Conservation (phyloP, 2,329 filamentous ascomycete genomes). For the Penicillium crustosum region DNA sequence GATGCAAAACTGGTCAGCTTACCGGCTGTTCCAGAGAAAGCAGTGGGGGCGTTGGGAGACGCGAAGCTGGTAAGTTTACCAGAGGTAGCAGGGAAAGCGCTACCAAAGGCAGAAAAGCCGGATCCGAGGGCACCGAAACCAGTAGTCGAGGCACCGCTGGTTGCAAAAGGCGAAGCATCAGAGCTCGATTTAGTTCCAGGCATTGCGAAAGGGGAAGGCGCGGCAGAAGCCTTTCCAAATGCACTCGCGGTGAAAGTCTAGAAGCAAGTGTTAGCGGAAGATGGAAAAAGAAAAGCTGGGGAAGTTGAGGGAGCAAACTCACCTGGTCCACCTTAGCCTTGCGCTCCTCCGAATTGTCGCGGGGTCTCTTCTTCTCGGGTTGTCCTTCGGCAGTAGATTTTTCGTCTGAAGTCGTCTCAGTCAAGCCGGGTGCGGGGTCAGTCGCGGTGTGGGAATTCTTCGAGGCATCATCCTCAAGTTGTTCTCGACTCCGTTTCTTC, state of each 20-base stretch:
- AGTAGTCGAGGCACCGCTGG: conserved; percentile 42
- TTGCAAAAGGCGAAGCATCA: conserved; percentile 43
- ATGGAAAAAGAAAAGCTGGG: not conserved
- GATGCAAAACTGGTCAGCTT: conserved; percentile 70
- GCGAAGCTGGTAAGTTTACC: conserved; percentile 67
- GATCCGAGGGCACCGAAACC: conserved; percentile 39
- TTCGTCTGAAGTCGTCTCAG: conserved; percentile 2
- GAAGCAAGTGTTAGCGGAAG: not conserved
- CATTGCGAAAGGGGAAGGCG: conserved; percentile 2
- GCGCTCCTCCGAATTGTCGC: conserved; percentile 39
- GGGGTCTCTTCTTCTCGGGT: conserved; percentile 40
- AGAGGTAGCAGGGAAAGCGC: conserved; percentile 29
- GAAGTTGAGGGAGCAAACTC: not conserved
- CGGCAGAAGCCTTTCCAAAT: conserved; percentile 42
- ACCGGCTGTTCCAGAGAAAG: conserved; percentile 39
- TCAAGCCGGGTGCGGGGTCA: not conserved
- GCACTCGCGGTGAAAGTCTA: conserved; percentile 38
- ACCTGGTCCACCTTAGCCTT: conserved; percentile 31
- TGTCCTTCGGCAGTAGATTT: conserved; percentile 25
- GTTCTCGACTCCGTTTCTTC: conserved; percentile 48
- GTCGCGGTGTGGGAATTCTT: conserved; percentile 13
- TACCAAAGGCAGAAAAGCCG: conserved; percentile 41
- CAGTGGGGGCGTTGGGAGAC: conserved; percentile 53
- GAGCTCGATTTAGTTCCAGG: conserved; percentile 12
- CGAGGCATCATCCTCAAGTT: conserved; percentile 38